Evolutionary conservation across 164 flowering plant genomes (phyloP).

Genomic region (Akebia trifoliata): DNA sequence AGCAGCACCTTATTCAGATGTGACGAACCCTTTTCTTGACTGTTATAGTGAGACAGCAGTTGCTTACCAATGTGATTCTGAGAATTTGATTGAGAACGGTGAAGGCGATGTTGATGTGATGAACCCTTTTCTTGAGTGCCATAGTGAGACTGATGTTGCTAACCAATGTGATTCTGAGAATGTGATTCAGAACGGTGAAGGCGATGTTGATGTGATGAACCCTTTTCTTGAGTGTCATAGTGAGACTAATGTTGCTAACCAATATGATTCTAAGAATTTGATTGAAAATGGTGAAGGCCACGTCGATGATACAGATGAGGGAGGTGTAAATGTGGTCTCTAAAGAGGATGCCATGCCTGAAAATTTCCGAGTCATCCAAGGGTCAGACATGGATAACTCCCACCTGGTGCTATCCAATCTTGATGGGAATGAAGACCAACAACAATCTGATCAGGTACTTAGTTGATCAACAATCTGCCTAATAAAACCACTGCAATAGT

Average conservation of each 20-base stretch:
- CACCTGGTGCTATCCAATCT: slow-evolving; percentile 9
- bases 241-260: slow-evolving; percentile 7
- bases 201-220: neutral
- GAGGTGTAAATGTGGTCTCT: neutral
- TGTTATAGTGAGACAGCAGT: slow-evolving; percentile 9
- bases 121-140: slow-evolving; percentile 15
- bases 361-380: slow-evolving; percentile 13
- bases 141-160: slow-evolving; percentile 9
- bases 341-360: slow-evolving; percentile 23
- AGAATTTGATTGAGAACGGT: slow-evolving; percentile 14
- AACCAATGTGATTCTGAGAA: slow-evolving; percentile 13
- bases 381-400: slow-evolving; percentile 7
- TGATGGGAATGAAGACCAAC: slow-evolving; percentile 15
- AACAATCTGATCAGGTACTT: slow-evolving; percentile 32
- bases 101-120: slow-evolving; percentile 9
- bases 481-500: neutral
- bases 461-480: neutral
- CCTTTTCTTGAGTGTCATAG: slow-evolving; percentile 15
- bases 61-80: slow-evolving; percentile 5
- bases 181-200: slow-evolving; percentile 13
- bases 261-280: slow-evolving; percentile 15
- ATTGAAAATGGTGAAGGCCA: slow-evolving; percentile 10
- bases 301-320: neutral
- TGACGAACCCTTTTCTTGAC: slow-evolving; percentile 15
- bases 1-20: slow-evolving; percentile 8